A percentile compares a stretch with the other conserved stretches of the same genome.
phyloP scores from a whole-genome alignment of 2,329 filamentous ascomycete genomes.

The Claviceps spartinae region DNA sequence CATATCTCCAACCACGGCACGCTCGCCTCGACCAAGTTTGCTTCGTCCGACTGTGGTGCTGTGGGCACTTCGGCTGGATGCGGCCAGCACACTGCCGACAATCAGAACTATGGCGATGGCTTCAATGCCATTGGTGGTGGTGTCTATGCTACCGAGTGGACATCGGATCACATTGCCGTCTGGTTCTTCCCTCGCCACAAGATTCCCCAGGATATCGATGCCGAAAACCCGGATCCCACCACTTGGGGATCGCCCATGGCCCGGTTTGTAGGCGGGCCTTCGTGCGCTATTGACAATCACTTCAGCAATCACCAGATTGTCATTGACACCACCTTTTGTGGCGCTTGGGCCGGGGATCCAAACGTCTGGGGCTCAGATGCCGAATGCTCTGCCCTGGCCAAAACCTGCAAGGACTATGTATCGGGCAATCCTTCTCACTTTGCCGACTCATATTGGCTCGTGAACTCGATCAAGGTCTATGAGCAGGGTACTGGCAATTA shows the following conservation, averaged over 20 bases:
- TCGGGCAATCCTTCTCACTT: constrained; percentile 57
- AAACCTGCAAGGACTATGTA: constrained; percentile 61
- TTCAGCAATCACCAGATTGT: constrained; percentile 66
- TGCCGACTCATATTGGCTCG: constrained; percentile 59
- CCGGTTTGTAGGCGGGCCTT: constrained; percentile 49
- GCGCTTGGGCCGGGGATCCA: constrained; percentile 62
- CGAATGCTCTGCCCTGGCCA: constrained; percentile 45
- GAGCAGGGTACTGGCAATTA: constrained; percentile 7
- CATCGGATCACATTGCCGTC: constrained; percentile 53
- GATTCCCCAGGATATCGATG: constrained; percentile 50
- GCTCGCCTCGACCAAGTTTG: constrained; percentile 30
- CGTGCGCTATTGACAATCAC: constrained; percentile 56
- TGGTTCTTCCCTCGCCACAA: constrained; percentile 65
- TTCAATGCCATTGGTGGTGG: constrained; percentile 61
- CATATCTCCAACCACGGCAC: constrained; percentile 35
- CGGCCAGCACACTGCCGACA: constrained; percentile 34
- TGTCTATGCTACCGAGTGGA: constrained; percentile 68
- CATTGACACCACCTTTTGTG: constrained; percentile 77
- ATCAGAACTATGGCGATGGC: constrained; percentile 46
- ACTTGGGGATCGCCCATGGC: constrained; percentile 58
- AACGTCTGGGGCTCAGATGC: constrained; percentile 43
- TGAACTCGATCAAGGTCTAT: constrained; percentile 59
- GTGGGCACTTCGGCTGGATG: constrained; percentile 45
- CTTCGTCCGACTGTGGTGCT: constrained; percentile 42
- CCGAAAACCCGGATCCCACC: constrained; percentile 47